phyloP scores from a whole-genome alignment of 768 basidiomycete genomes.

The Trametes elegans region DNA sequence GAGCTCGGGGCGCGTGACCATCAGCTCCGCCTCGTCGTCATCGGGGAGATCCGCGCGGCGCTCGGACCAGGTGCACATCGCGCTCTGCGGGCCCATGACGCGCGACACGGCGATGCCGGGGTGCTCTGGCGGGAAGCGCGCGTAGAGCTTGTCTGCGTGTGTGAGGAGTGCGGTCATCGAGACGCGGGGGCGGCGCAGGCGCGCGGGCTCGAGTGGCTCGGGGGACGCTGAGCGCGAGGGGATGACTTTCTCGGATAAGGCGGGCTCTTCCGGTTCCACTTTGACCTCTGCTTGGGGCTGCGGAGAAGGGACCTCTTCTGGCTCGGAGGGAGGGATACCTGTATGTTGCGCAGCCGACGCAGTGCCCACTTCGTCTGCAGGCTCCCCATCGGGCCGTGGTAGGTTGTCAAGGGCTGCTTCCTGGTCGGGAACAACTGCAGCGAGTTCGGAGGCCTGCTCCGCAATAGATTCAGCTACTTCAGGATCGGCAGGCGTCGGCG shows the following conservation, averaged over 20 bases:
- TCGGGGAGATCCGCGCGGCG: conserved; percentile 39
- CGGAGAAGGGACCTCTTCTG: not conserved
- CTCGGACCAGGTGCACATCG: conserved; percentile 72
- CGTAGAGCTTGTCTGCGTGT: conserved; percentile 57
- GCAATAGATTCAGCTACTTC: too few species aligned
- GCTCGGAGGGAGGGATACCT: too few species aligned
- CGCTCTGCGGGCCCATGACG: conserved; percentile 80
- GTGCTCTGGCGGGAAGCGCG: conserved; percentile 58
- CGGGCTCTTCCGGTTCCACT: not conserved
- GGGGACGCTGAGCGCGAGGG: conserved; percentile 1
- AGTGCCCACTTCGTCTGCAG: too few species aligned
- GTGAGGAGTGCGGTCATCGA: conserved; percentile 51
- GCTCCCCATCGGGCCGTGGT: too few species aligned
- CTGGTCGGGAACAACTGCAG: too few species aligned
- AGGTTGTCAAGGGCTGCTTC: too few species aligned
- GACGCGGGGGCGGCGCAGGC: conserved; percentile 31
- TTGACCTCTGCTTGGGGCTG: not conserved
- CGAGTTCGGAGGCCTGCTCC: too few species aligned
- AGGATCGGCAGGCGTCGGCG: too few species aligned
- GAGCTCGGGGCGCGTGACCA: conserved; percentile 53
- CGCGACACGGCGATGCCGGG: conserved; percentile 48
- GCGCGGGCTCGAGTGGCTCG: conserved; percentile 5
- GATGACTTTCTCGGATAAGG: conserved; percentile 2
- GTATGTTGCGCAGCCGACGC: too few species aligned
- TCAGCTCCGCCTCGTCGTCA: conserved; percentile 58